phyloP scores from a whole-genome alignment of 495 filamentous ascomycete species.

The Lineolata rhizophorae region DNA sequence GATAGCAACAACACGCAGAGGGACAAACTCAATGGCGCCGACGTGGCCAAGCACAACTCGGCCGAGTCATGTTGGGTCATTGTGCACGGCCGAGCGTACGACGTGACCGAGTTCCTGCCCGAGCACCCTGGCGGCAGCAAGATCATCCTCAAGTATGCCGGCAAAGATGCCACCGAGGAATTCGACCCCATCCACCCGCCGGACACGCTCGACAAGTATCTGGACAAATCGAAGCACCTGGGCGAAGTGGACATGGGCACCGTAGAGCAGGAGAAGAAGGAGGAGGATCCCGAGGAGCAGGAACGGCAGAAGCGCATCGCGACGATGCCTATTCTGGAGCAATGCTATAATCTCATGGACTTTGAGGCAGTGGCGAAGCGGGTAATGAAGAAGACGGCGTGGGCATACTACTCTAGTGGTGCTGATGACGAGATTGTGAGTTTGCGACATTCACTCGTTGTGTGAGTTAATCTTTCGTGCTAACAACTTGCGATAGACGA shows the following conservation, averaged over 20 bases:
- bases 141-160: constrained; percentile 69
- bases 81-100: constrained; percentile 53
- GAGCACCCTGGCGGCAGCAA: constrained; percentile 59
- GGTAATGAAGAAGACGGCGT: constrained; percentile 86
- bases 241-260: constrained; percentile 80
- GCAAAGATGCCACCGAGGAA: constrained; percentile 67
- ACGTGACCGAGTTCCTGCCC: constrained; percentile 49
- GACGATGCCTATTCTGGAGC: constrained; percentile 59
- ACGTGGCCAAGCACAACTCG: constrained; percentile 45
- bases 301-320: constrained; percentile 53
- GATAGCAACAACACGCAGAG: too few relatives aligned
- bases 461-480: background rate
- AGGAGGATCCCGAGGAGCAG: constrained; percentile 51
- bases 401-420: constrained; percentile 91
- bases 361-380: constrained; percentile 76
- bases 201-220: constrained; percentile 60
- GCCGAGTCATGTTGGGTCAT: constrained; percentile 52
- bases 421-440: constrained; percentile 92
- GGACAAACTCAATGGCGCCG: constrained; percentile 34
- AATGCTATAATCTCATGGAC: constrained; percentile 89
- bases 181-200: constrained; percentile 66
- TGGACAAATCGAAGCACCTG: constrained; percentile 71
- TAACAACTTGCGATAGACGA: constrained; percentile 34
- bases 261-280: constrained; percentile 48
- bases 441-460: too few relatives aligned